Conservation (phyloP, 1,284 basidiomycete species). For the Retiboletus flavoniger region DNA sequence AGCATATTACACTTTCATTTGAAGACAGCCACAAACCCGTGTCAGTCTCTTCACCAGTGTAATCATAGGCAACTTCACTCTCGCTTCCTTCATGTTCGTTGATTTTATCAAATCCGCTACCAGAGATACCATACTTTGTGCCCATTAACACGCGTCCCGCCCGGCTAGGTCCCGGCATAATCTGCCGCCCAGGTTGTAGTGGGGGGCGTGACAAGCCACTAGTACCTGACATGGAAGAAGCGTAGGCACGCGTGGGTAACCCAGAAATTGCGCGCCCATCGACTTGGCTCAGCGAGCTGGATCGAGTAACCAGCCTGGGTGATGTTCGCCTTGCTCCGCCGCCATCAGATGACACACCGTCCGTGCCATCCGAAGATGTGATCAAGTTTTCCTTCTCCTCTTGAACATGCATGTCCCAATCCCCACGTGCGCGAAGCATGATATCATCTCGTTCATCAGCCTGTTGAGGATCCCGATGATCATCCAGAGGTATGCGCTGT, state of each 20-base stretch:
- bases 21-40: slow-evolving; percentile 26
- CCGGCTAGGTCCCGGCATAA: slow-evolving; percentile 38
- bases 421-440: slow-evolving; percentile 24
- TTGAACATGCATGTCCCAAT: slow-evolving; percentile 31
- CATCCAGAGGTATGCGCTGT: slow-evolving; percentile 44
- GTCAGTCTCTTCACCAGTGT: slow-evolving; percentile 33
- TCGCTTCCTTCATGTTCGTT: slow-evolving; percentile 37
- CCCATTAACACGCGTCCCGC: slow-evolving; percentile 37
- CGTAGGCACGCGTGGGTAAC: slow-evolving; percentile 32
- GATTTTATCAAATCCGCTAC: slow-evolving; percentile 35
- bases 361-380: slow-evolving; percentile 25
- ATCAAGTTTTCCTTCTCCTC: slow-evolving; percentile 36
- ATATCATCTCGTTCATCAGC: slow-evolving; percentile 40
- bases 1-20: slow-evolving; percentile 1
- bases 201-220: slow-evolving; percentile 28
- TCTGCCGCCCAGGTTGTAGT: slow-evolving; percentile 35
- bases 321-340: slow-evolving; percentile 23
- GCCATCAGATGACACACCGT: slow-evolving; percentile 27
- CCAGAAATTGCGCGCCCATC: slow-evolving; percentile 36
- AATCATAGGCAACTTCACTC: slow-evolving; percentile 28
- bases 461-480: slow-evolving; percentile 37
- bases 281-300: slow-evolving; percentile 34
- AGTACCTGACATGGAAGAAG: slow-evolving; percentile 26
- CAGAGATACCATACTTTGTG: slow-evolving; percentile 30
- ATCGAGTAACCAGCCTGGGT: slow-evolving; percentile 30